Percentiles rank a stretch among this genome's conserved stretches.
Conservation (phyloP, 176 grass and related monocot genomes). For the Themeda triandra region DNA sequence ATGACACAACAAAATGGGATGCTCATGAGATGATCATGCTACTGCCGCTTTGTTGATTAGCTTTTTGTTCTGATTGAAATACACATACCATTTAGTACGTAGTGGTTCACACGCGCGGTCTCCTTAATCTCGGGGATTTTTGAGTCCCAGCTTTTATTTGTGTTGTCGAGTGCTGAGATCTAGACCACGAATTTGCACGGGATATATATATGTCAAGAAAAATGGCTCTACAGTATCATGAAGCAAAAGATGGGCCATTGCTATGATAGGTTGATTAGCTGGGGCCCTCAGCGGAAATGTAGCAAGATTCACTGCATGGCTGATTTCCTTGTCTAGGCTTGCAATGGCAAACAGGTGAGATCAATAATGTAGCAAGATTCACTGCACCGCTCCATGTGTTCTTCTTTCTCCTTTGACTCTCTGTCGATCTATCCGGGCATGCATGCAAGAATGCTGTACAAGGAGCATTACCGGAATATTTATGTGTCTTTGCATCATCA, state of each 20-base stretch:
- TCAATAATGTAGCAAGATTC: neutral
- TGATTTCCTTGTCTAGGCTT: conserved; percentile 1
- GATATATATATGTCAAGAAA: neutral
- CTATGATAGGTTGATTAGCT: neutral
- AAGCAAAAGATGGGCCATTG: neutral
- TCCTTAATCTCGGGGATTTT: neutral
- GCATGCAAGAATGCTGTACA: too few species aligned
- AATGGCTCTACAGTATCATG: neutral
- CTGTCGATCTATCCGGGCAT: neutral
- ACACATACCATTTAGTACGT: neutral
- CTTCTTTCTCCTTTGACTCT: neutral
- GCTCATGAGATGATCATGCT: neutral
- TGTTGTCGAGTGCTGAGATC: neutral
- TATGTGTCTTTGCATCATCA: rapidly evolving
- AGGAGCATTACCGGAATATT: too few species aligned
- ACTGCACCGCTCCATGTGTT: neutral
- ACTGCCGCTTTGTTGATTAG: neutral
- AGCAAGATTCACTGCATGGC: neutral
- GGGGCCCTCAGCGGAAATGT: neutral
- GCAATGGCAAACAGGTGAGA: neutral
- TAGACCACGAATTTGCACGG: neutral
- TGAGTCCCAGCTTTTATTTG: neutral
- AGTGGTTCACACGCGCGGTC: neutral
- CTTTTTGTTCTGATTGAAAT: conserved; percentile 18
- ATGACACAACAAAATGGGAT: neutral